A percentile compares a stretch with the other conserved stretches of the same genome.
Conservation (phyloP, 225 moss, liverwort and hornwort species). For the Neckera pumila region DNA sequence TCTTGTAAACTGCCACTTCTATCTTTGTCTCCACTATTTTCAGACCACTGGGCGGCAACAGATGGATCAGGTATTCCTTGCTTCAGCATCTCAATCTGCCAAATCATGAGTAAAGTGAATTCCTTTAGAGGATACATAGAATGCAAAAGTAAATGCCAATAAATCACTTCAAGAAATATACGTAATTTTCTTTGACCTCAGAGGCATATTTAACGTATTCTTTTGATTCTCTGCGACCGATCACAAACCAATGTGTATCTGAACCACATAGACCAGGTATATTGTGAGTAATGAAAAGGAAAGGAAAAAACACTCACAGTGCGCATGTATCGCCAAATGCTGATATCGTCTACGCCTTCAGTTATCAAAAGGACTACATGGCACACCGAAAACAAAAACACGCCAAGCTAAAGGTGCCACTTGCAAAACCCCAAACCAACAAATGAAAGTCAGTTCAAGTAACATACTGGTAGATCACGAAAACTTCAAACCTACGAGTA, state of each 20-base stretch:
- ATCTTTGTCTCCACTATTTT: constrained; percentile 50
- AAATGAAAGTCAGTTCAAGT: constrained; percentile 18
- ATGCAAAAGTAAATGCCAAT: not conserved
- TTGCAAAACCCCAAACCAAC: constrained; percentile 48
- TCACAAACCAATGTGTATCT: not conserved
- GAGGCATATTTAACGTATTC: not conserved
- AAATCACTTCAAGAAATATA: not conserved
- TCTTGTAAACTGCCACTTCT: constrained; percentile 28
- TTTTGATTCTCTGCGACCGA: not conserved
- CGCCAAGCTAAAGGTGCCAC: constrained; percentile 70
- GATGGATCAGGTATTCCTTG: constrained; percentile 94
- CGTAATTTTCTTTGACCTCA: too few species aligned
- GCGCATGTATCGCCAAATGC: constrained; percentile 87
- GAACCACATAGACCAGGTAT: not conserved
- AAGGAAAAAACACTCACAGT: constrained; percentile 32
- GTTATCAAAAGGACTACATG: constrained; percentile 84
- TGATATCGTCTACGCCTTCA: constrained; percentile 73
- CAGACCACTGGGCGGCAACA: constrained; percentile 15
- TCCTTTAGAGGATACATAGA: not conserved
- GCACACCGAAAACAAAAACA: constrained; percentile 89
- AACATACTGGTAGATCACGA: not conserved
- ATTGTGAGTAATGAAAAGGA: not conserved
- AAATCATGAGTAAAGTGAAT: not conserved
- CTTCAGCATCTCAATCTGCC: constrained; percentile 95
- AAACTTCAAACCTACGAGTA: not conserved